These are phyloP conservation scores for Smallanthus sonchifolius DNA, from an alignment of 129 eudicot species.

Conservation along the genomic window DNA sequence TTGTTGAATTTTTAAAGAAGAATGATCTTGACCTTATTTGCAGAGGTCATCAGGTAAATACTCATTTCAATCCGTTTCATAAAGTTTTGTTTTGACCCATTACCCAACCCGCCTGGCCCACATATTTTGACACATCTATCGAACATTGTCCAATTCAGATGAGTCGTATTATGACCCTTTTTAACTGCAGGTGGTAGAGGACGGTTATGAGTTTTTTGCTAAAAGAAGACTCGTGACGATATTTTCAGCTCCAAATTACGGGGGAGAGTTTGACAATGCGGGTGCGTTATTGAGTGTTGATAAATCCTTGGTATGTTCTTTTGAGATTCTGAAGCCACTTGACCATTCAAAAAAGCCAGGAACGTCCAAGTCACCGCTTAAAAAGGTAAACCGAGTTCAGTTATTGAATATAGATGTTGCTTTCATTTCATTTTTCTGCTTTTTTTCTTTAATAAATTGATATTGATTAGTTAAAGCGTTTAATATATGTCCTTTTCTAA, in stretches of 20 bases:
- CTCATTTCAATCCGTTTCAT: too few species aligned
- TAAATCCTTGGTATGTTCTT: slow-evolving; percentile 27
- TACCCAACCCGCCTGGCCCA: background rate
- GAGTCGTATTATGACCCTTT: background rate
- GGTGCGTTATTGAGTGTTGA: slow-evolving; percentile 32
- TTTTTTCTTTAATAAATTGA: background rate
- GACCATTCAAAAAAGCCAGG: background rate
- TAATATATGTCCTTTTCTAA: background rate
- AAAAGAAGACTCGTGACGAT: slow-evolving; percentile 29
- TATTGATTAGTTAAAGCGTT: background rate
- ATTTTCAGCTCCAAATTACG: slow-evolving; percentile 26
- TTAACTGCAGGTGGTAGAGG: slow-evolving; percentile 25
- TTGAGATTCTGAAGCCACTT: slow-evolving; percentile 27
- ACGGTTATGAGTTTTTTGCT: slow-evolving; percentile 33
- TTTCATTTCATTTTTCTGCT: background rate
- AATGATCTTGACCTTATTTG: slow-evolving; percentile 22
- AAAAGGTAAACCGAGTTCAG: background rate
- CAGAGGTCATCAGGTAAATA: slow-evolving; percentile 20
- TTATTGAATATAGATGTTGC: background rate
- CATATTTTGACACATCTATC: background rate
- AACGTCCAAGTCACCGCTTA: background rate
- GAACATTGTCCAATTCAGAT: background rate
- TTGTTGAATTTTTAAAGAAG: slow-evolving; percentile 10
- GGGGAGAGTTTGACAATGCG: slow-evolving; percentile 33
- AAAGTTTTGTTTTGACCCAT: background rate